Conservation (phyloP, 257 asterid species). For the Gardenia jasminoides region DNA sequence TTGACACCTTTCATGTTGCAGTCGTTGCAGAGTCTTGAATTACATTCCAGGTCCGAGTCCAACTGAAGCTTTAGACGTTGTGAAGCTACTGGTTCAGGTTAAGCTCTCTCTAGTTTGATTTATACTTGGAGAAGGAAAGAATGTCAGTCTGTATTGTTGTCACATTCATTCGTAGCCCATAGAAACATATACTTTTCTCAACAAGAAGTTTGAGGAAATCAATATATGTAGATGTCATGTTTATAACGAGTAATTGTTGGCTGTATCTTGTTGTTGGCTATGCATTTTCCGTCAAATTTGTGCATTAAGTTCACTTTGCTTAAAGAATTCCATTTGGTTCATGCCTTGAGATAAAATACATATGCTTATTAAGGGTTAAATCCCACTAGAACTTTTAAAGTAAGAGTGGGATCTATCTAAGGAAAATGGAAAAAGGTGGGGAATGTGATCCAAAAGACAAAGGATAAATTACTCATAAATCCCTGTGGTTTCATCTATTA, state of each 20-base stretch:
- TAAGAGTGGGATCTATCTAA: too few relatives aligned
- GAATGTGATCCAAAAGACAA: too few relatives aligned
- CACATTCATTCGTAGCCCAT: background rate
- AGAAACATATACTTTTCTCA: too few relatives aligned
- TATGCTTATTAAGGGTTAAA: too few relatives aligned
- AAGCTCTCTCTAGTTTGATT: background rate
- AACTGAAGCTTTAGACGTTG: slow-evolving; percentile 1
- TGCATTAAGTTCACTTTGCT: background rate
- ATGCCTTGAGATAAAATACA: too few relatives aligned
- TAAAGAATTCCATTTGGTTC: too few relatives aligned
- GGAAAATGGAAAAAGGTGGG: too few relatives aligned
- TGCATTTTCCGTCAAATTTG: background rate
- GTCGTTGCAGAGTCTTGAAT: background rate
- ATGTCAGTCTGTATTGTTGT: background rate
- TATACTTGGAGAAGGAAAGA: background rate
- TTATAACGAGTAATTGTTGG: background rate
- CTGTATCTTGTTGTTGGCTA: background rate
- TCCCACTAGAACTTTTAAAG: too few relatives aligned
- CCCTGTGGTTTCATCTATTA: too few relatives aligned
- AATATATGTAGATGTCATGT: background rate
- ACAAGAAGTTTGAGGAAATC: background rate
- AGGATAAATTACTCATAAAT: too few relatives aligned
- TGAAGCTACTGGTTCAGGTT: background rate
- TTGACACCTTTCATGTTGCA: background rate
- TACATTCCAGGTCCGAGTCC: background rate